Evolutionary conservation across 148 eudicot species (phyloP), one percentile per base, ranked within the genome.

Genomic region (Dysphania ambrosioides): DNA sequence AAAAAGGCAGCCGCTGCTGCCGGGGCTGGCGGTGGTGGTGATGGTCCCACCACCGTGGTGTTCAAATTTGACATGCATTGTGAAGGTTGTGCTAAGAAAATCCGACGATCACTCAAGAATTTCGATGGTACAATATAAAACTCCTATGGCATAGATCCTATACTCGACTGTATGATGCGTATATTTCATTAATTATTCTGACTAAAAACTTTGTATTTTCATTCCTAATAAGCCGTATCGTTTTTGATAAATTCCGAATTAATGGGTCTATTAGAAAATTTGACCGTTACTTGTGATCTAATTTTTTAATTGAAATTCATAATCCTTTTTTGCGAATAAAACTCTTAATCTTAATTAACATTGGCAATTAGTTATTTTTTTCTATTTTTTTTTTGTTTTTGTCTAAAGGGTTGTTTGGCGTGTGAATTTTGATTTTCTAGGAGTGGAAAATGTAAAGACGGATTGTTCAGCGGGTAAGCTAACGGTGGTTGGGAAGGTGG

Each of bases 21-120:
- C n/a, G n/a, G n/a, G n/a, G n/a, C n/a, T n/a, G 51, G 53, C 18
- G 49, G 49, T 47, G 53, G 53, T 10, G 53, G 79, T 4, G 89
- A 60, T 16, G 93, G 76, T 24, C 77, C 80, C 0, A 40, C 66
- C 47, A 77, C 90, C 66, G 81, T 83, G 16, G 91, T 90, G 18
- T 80, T 92, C 69, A 89, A 85, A 76, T 67, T 87, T 8, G 96
- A 92, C 63, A 76, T 95, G 87, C 99, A 95, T 89, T 95, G 99
- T 69, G 94, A 95, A 71, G 99, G 99, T 56, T 95, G 99, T 63
- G 99, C 91, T 7, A 88, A 95, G 80, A 95, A 95, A 79, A 81
- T 90, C 84, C 79, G 74, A 58, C 86, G 86, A 38, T 73, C 89
- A 31, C 66, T 92, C 73, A 81, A 82, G 61, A 81, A 83, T 65